Percentiles rank a stretch among this genome's conserved stretches.
phyloP scores from a whole-genome alignment of 1,139 yeast species.

The Protomyces inundatus region DNA sequence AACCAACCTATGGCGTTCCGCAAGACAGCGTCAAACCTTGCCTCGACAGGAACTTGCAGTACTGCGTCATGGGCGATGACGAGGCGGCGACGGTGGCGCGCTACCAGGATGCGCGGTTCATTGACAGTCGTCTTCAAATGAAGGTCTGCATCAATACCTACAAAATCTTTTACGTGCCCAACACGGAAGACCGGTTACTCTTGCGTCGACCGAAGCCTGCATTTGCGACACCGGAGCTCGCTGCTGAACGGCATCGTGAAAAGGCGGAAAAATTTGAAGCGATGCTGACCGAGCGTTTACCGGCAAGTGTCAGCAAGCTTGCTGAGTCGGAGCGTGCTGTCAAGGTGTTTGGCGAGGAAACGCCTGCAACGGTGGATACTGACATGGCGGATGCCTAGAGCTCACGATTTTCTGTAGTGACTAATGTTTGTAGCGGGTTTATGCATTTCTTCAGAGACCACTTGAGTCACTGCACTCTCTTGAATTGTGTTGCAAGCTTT shows the following conservation, averaged over 20 bases:
- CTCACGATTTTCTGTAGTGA: not conserved
- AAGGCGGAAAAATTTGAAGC: not conserved
- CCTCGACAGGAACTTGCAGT: conserved; percentile 49
- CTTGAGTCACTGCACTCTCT: no score
- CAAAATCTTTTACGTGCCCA: conserved; percentile 71
- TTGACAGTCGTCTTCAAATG: conserved; percentile 63
- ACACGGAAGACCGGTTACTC: conserved; percentile 76
- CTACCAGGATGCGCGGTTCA: conserved; percentile 5
- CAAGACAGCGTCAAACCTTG: conserved; percentile 73
- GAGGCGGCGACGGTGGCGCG: conserved; percentile 4
- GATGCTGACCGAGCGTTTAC: not conserved
- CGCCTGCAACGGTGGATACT: no score
- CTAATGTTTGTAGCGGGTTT: not conserved
- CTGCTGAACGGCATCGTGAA: not conserved
- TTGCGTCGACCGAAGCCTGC: conserved; percentile 28
- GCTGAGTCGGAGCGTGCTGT: not conserved
- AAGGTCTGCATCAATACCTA: conserved; percentile 76
- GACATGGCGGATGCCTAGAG: no score
- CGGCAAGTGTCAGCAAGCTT: not conserved
- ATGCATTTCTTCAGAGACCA: not conserved
- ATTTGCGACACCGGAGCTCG: not conserved
- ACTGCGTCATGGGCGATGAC: conserved; percentile 45
- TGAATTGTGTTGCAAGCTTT: no score
- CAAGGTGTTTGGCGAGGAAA: not conserved
- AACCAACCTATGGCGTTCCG: conserved; percentile 96